phyloP scores from a whole-genome alignment of 2,329 filamentous ascomycete genomes.

The Thielaviopsis punctulata region DNA sequence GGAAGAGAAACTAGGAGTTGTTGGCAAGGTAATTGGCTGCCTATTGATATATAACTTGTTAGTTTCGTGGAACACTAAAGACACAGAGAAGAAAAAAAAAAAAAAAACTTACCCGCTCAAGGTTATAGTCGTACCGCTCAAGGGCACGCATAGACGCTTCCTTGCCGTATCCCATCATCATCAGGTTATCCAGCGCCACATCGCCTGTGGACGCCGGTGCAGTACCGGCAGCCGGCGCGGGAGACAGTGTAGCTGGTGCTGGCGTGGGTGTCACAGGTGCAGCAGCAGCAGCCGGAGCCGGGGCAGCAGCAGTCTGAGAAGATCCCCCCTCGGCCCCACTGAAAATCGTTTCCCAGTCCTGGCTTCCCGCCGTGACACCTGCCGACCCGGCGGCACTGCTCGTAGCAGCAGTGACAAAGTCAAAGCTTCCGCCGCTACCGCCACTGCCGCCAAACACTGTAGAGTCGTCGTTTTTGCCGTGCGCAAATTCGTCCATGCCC shows the following conservation, averaged over 20 bases:
- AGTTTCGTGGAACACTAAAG: neutral
- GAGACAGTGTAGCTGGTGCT: slow-evolving; percentile 15
- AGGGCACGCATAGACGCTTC: slow-evolving; percentile 59
- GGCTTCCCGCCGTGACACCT: slow-evolving; percentile 24
- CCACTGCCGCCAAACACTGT: slow-evolving; percentile 32
- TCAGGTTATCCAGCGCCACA: slow-evolving; percentile 75
- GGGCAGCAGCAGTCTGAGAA: neutral
- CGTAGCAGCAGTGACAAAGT: slow-evolving; percentile 29
- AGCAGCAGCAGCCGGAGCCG: neutral
- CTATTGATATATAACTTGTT: slow-evolving; percentile 11
- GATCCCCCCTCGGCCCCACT: neutral
- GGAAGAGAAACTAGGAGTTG: neutral
- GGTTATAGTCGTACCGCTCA: slow-evolving; percentile 91
- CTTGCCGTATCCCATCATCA: slow-evolving; percentile 72
- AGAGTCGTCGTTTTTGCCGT: slow-evolving; percentile 49
- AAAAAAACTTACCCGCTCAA: slow-evolving; percentile 59
- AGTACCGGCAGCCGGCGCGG: slow-evolving; percentile 14
- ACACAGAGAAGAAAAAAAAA: neutral
- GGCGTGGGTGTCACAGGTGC: slow-evolving; percentile 16
- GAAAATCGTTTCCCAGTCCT: slow-evolving; percentile 12
- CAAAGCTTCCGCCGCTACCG: slow-evolving; percentile 40
- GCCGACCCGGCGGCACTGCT: slow-evolving; percentile 15
- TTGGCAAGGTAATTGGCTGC: slow-evolving; percentile 8
- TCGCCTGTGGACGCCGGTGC: slow-evolving; percentile 66
- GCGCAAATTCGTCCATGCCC: slow-evolving; percentile 61